Base-by-base conservation (phyloP, 805 yeast species). In the Saccharomycodes ludwigii region DNA sequence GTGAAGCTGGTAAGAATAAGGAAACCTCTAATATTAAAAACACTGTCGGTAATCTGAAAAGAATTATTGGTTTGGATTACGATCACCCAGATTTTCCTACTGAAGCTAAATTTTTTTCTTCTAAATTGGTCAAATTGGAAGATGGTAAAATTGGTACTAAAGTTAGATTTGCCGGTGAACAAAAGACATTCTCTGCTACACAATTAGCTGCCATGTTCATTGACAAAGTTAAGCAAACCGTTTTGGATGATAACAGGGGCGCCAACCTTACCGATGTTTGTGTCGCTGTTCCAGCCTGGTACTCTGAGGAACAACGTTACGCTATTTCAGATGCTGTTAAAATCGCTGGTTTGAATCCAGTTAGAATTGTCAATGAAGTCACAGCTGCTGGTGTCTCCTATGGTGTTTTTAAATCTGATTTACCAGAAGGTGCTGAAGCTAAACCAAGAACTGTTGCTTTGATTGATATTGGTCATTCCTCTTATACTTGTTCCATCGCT, bases 361-460 rank as follows among this genome's bases (percentile, higher is more conserved):
- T 91, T 38, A 82, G 98, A 73, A 76, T 91, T 42, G 94, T 91
- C 48, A 91, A 91, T 61, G 99, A 91, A 59, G 78, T 82, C 44
- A 86, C 97, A 36, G 97, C 98, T 39, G 98, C 98, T 40, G 97
- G 96, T 50, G 95, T 91, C 43, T 93, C 96, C 48, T 93, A 91
- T 67, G 98, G 98, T 69, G 95, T 91, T 39, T 91, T 91, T 79
- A 86, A 91, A 73, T 72, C 81, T 44, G 96, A 88, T 55, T 71
- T 91, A 51, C 95, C 97, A 51, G 97, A 85, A 61, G 52, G 45
- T 33, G 29, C 26, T 12, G 58, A 52, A 31, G 94, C 83, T 50
- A 80, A 78, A 59, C 78, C 86, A 53, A 77, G 80, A 66, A 79
- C 72, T 52, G 80, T 91, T 47, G 96, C 94, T 31, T 82, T 91